Evolutionary conservation across 192 early-diverging fungal species (phyloP), one percentile per base, ranked within the genome.

Genomic region (Podila clonocystis): DNA sequence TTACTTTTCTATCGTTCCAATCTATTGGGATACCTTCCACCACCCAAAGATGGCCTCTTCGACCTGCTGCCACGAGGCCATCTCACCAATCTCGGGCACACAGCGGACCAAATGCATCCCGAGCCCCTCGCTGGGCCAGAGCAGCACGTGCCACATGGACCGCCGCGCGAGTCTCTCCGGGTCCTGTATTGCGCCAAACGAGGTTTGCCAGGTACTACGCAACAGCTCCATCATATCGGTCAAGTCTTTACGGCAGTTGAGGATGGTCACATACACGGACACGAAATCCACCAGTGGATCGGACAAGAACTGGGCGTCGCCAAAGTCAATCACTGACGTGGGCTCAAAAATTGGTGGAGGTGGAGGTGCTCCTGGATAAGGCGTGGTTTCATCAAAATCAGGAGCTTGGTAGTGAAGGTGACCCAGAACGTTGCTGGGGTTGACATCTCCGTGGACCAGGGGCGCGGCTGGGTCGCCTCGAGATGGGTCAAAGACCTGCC

Each of bases 261-360:
- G 59, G 6, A 75, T 71, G 20, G 76, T 78, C 33, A 84, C 41
- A 31, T 68, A 84, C 13, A 82, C 61, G 0, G 83, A 69, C 5
- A 80, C 58, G 45, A 72, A 72, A 28, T 84, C 83, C 49, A 84
- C 62, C 50, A 84, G 66, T 5, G 83, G 83, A 63, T 84, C 83
- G 6, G 73, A 50, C 13, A 45, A 7, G 28, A 75, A 69, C 24
- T 72, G 31, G 1, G 66, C 77, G 26, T 80, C 77, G 1, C 77
- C 77, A 65, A 65, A 80, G 41, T 80, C 77, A 49, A 80, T 72
- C 31, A 80, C 50, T 12, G 57, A 64, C 2, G 50, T 64, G 57
- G 71, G 77, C 13, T n/a, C 57, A 38, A 79, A 79, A 3, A 20
- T 17, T 38, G 17, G 33, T 28, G 29, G 52, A 50, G 58, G 17